phyloP scores from a whole-genome alignment of 2,329 filamentous ascomycete genomes.

The Phaeosphaeria sp. region DNA sequence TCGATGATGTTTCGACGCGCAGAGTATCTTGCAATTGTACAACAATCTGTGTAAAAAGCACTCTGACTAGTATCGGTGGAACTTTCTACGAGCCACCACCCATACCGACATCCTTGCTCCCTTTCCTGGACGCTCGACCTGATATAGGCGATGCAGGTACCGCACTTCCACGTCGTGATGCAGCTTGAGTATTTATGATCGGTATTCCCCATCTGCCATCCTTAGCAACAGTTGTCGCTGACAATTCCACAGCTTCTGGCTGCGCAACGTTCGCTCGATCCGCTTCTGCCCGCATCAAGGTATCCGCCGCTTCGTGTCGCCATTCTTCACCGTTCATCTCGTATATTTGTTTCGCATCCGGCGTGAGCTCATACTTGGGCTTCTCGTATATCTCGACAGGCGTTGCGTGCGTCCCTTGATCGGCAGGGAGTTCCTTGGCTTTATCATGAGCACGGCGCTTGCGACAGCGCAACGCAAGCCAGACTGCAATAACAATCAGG shows the following conservation, averaged over 20 bases:
- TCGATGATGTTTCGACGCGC: too few species aligned
- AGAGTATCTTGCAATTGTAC: too few species aligned
- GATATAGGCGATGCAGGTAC: neutral
- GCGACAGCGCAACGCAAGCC: constrained; percentile 4
- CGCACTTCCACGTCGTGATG: constrained; percentile 4
- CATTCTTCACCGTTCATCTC: constrained; percentile 15
- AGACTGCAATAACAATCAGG: constrained; percentile 3
- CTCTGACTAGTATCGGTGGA: too few species aligned
- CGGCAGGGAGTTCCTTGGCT: neutral
- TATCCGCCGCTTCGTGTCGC: constrained; percentile 13
- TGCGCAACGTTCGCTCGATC: constrained; percentile 11
- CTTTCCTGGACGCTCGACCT: neutral
- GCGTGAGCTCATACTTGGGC: constrained; percentile 16
- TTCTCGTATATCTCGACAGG: constrained; percentile 7
- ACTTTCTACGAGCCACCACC: neutral
- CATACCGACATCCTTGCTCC: neutral
- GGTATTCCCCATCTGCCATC: constrained; percentile 11
- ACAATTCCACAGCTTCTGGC: constrained; percentile 12
- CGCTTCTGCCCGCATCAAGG: constrained; percentile 10
- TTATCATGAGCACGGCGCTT: neutral
- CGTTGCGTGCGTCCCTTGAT: neutral
- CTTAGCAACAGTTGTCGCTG: constrained; percentile 13
- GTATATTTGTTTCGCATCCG: constrained; percentile 13
- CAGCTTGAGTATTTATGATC: constrained; percentile 4
- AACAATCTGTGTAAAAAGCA: too few species aligned